Conservation (phyloP, 164 flowering plant genomes). For the Protea cynaroides region DNA sequence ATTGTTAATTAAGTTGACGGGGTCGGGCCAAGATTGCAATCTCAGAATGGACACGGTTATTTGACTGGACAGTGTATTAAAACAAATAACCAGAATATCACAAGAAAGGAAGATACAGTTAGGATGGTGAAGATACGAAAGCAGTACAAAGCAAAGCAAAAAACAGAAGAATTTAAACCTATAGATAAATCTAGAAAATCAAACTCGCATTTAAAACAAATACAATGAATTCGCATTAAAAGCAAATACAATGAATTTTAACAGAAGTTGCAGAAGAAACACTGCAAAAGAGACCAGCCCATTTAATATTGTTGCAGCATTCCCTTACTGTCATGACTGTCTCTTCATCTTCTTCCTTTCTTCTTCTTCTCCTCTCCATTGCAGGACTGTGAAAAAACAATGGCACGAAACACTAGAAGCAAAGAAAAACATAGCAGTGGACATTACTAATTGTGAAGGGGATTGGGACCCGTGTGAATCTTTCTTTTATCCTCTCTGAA, state of each 20-base stretch:
- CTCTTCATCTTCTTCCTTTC: no score
- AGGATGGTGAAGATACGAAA: no score
- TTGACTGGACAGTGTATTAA: background rate
- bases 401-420: background rate
- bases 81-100: background rate
- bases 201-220: background rate
- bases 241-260: slow-evolving; percentile 11
- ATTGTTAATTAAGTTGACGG: no score
- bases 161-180: background rate
- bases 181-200: no score
- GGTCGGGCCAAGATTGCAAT: no score
- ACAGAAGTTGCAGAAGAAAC: slow-evolving; percentile 14
- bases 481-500: slow-evolving; percentile 52
- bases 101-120: no score
- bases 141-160: no score
- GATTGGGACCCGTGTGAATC: slow-evolving; percentile 71
- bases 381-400: background rate
- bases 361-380: no score
- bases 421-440: background rate
- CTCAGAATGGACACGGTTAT: no score
- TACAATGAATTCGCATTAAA: slow-evolving; percentile 8
- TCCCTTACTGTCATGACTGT: background rate
- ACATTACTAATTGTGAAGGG: slow-evolving; percentile 53
- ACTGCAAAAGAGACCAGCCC: slow-evolving; percentile 25
- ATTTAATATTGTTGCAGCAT: slow-evolving; percentile 13